Conservation (phyloP, 2,329 filamentous ascomycete species). For the Orbilia javanica region DNA sequence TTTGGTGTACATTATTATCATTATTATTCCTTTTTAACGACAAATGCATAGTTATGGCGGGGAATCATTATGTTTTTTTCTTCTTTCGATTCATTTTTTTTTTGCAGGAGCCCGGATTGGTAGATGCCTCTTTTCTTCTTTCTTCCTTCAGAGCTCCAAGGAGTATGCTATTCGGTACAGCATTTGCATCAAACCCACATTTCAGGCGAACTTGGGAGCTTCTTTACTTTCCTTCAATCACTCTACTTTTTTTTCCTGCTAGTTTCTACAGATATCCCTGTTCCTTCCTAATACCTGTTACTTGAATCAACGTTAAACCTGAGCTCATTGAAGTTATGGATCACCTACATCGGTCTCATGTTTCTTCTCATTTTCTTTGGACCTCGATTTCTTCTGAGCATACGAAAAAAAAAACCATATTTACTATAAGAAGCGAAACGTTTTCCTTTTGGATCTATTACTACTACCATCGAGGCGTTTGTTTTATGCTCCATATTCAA, state of each 20-base stretch:
- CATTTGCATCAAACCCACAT: constrained; percentile 51
- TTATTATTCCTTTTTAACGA: constrained; percentile 31
- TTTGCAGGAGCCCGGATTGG: constrained; percentile 45
- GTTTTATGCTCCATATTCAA: constrained; percentile 9
- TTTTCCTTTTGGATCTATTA: constrained; percentile 27
- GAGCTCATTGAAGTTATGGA: constrained; percentile 28
- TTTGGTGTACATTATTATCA: constrained; percentile 54
- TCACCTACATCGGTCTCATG: constrained; percentile 21
- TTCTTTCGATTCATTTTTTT: constrained; percentile 20
- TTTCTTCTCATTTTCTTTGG: background rate
- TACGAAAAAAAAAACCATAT: constrained; percentile 26
- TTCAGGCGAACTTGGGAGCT: constrained; percentile 57
- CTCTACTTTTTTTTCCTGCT: constrained; percentile 14
- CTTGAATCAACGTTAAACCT: background rate
- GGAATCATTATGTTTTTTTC: constrained; percentile 34
- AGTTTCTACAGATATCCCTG: constrained; percentile 2
- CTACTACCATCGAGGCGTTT: constrained; percentile 21
- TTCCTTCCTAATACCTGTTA: background rate
- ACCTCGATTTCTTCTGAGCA: constrained; percentile 27
- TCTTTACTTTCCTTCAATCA: constrained; percentile 39
- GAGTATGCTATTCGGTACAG: constrained; percentile 30
- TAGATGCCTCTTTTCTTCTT: constrained; percentile 25
- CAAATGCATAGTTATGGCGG: constrained; percentile 55
- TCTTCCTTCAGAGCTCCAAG: constrained; percentile 16
- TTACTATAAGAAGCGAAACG: constrained; percentile 16